Conservation (phyloP, 495 filamentous ascomycete species). For the Lophiostoma macrostomum region DNA sequence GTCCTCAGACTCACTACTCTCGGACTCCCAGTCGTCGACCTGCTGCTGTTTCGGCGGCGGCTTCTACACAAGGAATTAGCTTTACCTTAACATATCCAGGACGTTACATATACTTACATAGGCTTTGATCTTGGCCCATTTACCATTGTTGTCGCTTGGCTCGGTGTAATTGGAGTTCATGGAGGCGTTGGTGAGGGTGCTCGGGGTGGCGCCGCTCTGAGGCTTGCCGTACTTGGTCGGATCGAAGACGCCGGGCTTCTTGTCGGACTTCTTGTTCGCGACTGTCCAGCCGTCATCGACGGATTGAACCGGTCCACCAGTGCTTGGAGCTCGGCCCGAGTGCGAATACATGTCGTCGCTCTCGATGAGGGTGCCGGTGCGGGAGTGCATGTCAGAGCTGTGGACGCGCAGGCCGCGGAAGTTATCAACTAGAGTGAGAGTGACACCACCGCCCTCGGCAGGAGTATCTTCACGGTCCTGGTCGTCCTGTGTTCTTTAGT, state of each 20-base stretch:
- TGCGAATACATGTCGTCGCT: not conserved
- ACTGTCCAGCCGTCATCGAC: slow-evolving; percentile 7
- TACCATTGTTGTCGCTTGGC: not conserved
- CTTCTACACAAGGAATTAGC: slow-evolving; percentile 12
- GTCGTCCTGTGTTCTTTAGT: slow-evolving; percentile 5
- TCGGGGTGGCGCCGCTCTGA: not conserved
- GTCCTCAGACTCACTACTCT: slow-evolving; percentile 10
- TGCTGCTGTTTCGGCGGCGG: not conserved
- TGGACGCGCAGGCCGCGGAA: not conserved
- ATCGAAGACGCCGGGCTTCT: slow-evolving; percentile 12
- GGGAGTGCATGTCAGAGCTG: not conserved
- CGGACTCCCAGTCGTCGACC: slow-evolving; percentile 21
- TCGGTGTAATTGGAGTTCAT: slow-evolving; percentile 13
- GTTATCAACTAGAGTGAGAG: not conserved
- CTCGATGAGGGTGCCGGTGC: slow-evolving; percentile 1
- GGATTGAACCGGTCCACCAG: slow-evolving; percentile 1
- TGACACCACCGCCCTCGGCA: slow-evolving; percentile 7
- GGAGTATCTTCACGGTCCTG: not conserved
- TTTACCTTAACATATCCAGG: not conserved
- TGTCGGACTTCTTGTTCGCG: slow-evolving; percentile 15
- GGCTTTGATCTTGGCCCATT: slow-evolving; percentile 27
- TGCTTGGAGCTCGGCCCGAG: not conserved
- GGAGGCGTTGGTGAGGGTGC: not conserved
- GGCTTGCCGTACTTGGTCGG: slow-evolving; percentile 24
- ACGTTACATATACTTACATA: slow-evolving; percentile 11